phyloP scores from a whole-genome alignment of 768 basidiomycete genomes.

The Naganishia onofrii region DNA sequence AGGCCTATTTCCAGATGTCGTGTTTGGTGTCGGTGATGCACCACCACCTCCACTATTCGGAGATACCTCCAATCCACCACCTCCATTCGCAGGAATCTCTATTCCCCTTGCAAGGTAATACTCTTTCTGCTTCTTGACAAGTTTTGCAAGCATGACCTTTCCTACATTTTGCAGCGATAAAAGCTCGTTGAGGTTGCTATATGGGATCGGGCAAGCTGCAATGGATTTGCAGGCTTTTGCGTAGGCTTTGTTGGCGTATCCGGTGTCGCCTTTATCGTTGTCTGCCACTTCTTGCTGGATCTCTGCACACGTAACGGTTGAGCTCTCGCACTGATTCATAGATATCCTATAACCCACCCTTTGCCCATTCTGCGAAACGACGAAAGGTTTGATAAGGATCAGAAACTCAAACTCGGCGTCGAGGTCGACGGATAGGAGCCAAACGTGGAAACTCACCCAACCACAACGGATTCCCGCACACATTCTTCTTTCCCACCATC shows the following conservation, averaged over 20 bases:
- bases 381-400: background rate
- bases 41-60: background rate
- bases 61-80: conserved; percentile 20
- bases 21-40: background rate
- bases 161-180: conserved; percentile 43
- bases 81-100: conserved; percentile 38
- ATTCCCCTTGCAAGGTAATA: conserved; percentile 33
- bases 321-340: background rate
- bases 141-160: conserved; percentile 38
- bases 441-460: conserved; percentile 24
- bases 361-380: conserved; percentile 36
- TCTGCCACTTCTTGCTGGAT: conserved; percentile 42
- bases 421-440: background rate
- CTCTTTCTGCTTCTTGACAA: conserved; percentile 42
- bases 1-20: background rate
- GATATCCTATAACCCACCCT: conserved; percentile 36
- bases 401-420: background rate
- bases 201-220: conserved; percentile 42
- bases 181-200: conserved; percentile 42
- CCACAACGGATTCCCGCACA: conserved; percentile 49
- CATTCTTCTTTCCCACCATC: conserved; percentile 17
- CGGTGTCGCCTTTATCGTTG: conserved; percentile 34
- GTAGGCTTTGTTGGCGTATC: conserved; percentile 39
- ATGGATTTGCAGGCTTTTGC: conserved; percentile 43
- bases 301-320: conserved; percentile 27